Base-by-base conservation (phyloP, 345 rosid genomes). In the Mallotus nudiflorus region DNA sequence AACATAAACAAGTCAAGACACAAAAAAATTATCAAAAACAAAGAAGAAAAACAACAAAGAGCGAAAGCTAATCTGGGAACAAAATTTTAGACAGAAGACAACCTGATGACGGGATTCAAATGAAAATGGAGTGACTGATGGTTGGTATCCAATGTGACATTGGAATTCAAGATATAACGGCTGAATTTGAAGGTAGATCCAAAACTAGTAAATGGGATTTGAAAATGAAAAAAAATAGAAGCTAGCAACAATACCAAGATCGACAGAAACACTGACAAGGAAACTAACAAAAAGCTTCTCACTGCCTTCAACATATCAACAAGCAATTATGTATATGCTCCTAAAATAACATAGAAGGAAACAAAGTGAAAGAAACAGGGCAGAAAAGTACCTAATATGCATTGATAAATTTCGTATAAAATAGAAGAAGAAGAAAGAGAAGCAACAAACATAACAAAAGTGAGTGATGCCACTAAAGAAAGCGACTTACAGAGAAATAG, bases 141-240 rank as follows among this genome's bases (percentile, higher is more conserved):
- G 54, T 40, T 59, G 63, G 63, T 56, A 12, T n/a, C 76, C 59
- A 42, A 52, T 33, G 12, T 35, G 29, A 66, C 3, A 46, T 39
- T 64, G 0, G 64, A 54, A 68, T 22, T 75, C 49, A 69, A 67
- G 53, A 61, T 49, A 22, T 25, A 14, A 62, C 39, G 33, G 18
- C 53, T 68, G 68, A 72, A 53, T 35, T 27, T 67, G 78, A 29
- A 57, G 22, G 40, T 70, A 46, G 62, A 67, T 4, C 69, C 68
- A 55, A 62, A 63, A 40, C 75, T 67, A 77, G 71, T 12, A 74
- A 42, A 48, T 39, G 62, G 73, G 65, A 25, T 11, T 28, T 50
- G 71, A 49, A 73, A 58, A 75, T 62, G 54, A 40, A 73, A 70
- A 45, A 53, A 49, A 61, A 19, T 66, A 56, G 71, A 62, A 14